These are phyloP conservation scores for Camelina neglecta DNA, from an alignment of 345 rosid species.

Conservation along the genomic window DNA sequence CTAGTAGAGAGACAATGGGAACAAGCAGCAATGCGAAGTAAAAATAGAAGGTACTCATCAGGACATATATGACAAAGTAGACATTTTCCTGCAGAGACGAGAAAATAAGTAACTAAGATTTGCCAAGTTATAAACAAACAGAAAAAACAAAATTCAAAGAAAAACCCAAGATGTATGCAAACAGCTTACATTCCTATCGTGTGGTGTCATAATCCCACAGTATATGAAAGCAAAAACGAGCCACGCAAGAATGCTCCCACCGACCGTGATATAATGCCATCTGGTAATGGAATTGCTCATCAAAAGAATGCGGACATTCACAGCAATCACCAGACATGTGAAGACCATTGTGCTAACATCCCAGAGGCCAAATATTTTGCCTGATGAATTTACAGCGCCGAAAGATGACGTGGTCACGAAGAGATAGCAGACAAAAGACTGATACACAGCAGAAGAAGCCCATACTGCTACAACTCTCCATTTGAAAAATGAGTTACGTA, in stretches of 20 bases:
- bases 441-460: constrained; percentile 90
- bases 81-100: constrained; percentile 72
- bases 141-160: neutral
- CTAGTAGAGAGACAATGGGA: constrained; percentile 85
- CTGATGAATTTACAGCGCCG: constrained; percentile 68
- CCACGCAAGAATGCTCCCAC: constrained; percentile 96
- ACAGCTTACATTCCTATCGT: constrained; percentile 51
- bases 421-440: constrained; percentile 80
- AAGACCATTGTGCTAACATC: constrained; percentile 98
- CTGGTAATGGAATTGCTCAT: constrained; percentile 91
- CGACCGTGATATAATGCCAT: constrained; percentile 87
- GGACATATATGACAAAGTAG: constrained; percentile 74
- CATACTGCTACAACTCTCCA: constrained; percentile 91
- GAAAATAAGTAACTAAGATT: neutral
- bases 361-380: constrained; percentile 92
- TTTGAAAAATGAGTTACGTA: constrained; percentile 77
- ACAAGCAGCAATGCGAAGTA: constrained; percentile 77
- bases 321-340: constrained; percentile 91
- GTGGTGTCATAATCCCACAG: constrained; percentile 62
- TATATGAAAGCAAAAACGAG: constrained; percentile 74
- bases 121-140: neutral
- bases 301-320: constrained; percentile 93
- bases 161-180: neutral
- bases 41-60: constrained; percentile 93
- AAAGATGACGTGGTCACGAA: constrained; percentile 66